Conservation (phyloP, 805 yeast species). For the Candida sithepensis region DNA sequence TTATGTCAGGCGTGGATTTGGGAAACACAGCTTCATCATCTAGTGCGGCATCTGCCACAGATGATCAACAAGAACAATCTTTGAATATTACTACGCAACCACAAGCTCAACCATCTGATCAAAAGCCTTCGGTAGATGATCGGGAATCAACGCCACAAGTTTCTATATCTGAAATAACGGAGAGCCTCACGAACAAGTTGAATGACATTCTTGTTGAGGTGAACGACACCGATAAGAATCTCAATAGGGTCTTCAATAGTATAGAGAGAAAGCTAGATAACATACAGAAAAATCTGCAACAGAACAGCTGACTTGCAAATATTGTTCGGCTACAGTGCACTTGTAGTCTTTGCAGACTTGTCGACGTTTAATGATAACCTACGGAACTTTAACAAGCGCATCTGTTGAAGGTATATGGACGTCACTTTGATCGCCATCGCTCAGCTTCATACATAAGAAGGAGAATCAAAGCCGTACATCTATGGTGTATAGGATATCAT, state of each 20-base stretch:
- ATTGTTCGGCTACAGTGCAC: no score
- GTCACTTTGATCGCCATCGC: no score
- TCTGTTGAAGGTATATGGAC: no score
- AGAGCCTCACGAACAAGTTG: constrained; percentile 18
- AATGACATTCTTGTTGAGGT: constrained; percentile 21
- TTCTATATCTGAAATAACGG: constrained; percentile 25
- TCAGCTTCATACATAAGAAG: no score
- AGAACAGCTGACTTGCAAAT: not conserved
- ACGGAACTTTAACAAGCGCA: no score
- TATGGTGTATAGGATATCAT: no score
- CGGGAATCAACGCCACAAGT: not conserved
- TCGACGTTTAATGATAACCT: no score
- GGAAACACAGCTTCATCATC: not conserved
- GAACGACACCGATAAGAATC: constrained; percentile 20
- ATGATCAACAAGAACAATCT: not conserved
- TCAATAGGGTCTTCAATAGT: constrained; percentile 14
- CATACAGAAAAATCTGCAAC: constrained; percentile 4
- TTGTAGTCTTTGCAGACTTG: no score
- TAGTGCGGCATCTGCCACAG: not conserved
- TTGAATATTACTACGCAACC: not conserved
- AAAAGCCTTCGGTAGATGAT: not conserved
- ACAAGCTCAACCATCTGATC: not conserved
- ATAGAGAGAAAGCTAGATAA: constrained; percentile 20
- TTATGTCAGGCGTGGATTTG: not conserved
- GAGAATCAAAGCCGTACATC: no score